Conservation (phyloP, 2,329 filamentous ascomycete genomes). For the Dactylellina sp. region DNA sequence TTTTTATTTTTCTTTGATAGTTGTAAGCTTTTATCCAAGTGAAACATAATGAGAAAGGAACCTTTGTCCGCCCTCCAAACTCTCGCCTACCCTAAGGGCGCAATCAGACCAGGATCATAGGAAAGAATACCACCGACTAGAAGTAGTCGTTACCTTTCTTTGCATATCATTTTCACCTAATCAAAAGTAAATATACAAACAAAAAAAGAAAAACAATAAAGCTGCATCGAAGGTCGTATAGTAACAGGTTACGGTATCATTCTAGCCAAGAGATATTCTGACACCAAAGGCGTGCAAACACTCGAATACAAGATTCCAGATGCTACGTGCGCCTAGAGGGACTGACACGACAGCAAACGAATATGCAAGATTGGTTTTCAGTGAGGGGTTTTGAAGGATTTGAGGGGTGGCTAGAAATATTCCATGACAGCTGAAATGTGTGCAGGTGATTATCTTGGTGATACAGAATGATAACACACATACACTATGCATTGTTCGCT, state of each 20-base stretch:
- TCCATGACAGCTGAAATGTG: conserved; percentile 45
- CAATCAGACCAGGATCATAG: no score
- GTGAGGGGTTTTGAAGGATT: conserved; percentile 15
- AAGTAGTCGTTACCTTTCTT: no score
- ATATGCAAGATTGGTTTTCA: conserved; percentile 54
- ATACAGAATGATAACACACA: conserved; percentile 4
- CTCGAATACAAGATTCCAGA: conserved; percentile 57
- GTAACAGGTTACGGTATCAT: not conserved
- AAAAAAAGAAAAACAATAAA: not conserved
- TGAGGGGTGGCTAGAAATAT: conserved; percentile 18
- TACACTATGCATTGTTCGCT: not conserved
- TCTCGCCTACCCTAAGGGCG: no score
- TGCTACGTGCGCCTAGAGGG: conserved; percentile 51
- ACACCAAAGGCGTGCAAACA: conserved; percentile 31
- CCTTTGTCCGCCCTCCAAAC: no score
- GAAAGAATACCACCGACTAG: no score
- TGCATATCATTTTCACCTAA: not conserved
- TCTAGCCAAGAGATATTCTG: conserved; percentile 4
- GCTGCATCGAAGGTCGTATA: no score
- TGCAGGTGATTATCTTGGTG: conserved; percentile 12
- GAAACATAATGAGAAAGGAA: no score
- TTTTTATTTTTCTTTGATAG: not conserved
- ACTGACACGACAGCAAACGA: conserved; percentile 53
- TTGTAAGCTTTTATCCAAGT: not conserved
- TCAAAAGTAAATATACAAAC: not conserved